Evolutionary conservation across 163 green algal species (phyloP).

Genomic region (Trebouxia gelatinosa): DNA sequence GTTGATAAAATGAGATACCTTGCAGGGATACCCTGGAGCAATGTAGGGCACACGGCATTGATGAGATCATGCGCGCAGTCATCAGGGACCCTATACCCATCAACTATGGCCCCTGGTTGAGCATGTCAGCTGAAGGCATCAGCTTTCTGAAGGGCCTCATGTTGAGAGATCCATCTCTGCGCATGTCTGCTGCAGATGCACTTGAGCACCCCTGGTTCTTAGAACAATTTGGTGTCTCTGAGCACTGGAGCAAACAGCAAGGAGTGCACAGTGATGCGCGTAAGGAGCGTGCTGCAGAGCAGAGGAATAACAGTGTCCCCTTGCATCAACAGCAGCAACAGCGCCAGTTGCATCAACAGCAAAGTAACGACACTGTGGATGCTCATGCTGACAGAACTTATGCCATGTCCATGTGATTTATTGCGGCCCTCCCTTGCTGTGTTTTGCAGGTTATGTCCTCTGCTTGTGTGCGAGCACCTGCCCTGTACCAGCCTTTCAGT

Average conservation of each 20-base stretch:
- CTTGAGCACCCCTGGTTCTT: constrained; percentile 62
- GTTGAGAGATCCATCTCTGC: constrained; percentile 33
- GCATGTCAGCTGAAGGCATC: constrained; percentile 54
- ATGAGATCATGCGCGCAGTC: constrained; percentile 42
- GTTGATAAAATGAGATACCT: too few species aligned
- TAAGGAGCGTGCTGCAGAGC: too few species aligned
- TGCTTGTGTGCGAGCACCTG: neutral
- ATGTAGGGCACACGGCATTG: constrained; percentile 26
- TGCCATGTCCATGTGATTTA: constrained; percentile 1
- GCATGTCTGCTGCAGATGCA: constrained; percentile 54
- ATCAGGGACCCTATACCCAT: constrained; percentile 45
- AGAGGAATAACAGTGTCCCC: constrained; percentile 28
- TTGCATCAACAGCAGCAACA: constrained; percentile 16
- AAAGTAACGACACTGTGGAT: constrained; percentile 3
- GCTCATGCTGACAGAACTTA: neutral
- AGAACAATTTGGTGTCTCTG: constrained; percentile 9
- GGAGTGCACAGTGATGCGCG: too few species aligned
- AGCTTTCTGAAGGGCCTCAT: constrained; percentile 51
- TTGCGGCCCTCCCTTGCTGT: neutral
- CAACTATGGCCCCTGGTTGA: constrained; percentile 56
- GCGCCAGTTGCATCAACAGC: neutral
- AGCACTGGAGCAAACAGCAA: neutral
- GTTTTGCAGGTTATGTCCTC: neutral
- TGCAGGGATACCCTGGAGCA: constrained; percentile 39
- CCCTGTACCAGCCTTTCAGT: constrained; percentile 7